Conservation (phyloP, 257 asterid species). For the Solanum etuberosum region DNA sequence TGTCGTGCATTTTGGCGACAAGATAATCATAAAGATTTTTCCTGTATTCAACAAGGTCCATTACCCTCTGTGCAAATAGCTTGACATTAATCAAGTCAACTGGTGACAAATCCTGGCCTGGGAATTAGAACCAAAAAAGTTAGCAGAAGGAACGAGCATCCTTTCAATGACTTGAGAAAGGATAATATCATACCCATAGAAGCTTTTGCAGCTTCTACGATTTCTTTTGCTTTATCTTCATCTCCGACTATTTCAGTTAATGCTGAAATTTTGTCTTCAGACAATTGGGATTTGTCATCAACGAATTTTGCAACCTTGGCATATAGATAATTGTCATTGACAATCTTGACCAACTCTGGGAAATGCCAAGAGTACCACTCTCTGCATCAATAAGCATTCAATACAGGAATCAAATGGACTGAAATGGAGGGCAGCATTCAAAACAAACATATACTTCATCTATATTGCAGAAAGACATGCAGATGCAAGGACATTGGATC, state of each 20-base stretch:
- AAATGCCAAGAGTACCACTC: constrained; percentile 99
- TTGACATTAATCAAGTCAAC: constrained; percentile 81
- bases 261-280: constrained; percentile 52
- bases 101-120: constrained; percentile 93
- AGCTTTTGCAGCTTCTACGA: constrained; percentile 93
- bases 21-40: constrained; percentile 77
- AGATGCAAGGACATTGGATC: not conserved
- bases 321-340: constrained; percentile 82
- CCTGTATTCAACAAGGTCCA: constrained; percentile 93
- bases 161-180: not conserved
- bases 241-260: constrained; percentile 77
- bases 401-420: not conserved
- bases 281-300: constrained; percentile 68
- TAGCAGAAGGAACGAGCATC: not conserved
- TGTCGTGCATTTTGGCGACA: constrained; percentile 85
- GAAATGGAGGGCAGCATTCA: not conserved
- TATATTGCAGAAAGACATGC: not conserved
- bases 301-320: constrained; percentile 80
- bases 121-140: not conserved
- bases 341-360: constrained; percentile 82
- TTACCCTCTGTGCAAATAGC: constrained; percentile 87
- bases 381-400: constrained; percentile 25
- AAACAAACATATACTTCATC: not conserved
- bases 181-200: constrained; percentile 64
- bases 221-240: constrained; percentile 94